These are phyloP conservation scores for Lignosus rhinocerotis DNA, from an alignment of 1,284 basidiomycete species.

Conservation along the genomic window DNA sequence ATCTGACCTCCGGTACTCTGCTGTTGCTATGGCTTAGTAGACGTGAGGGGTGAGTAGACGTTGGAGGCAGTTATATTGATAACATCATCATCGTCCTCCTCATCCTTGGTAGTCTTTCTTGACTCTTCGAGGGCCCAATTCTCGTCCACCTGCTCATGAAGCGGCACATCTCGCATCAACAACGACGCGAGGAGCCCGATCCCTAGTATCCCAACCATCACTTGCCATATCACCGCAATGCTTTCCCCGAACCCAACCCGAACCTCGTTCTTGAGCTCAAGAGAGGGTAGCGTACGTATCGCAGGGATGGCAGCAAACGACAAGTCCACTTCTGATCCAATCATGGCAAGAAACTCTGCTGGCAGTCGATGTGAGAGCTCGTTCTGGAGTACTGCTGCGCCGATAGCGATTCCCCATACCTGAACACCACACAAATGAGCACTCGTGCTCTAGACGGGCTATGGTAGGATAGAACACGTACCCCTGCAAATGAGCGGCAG, in stretches of 20 bases:
- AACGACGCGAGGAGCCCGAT: constrained; percentile 16
- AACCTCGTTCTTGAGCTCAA: constrained; percentile 12
- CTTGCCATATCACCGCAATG: constrained; percentile 15
- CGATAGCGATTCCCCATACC: constrained; percentile 23
- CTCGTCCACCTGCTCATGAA: constrained; percentile 12
- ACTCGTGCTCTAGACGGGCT: neutral
- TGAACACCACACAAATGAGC: neutral
- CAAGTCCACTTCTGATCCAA: constrained; percentile 14
- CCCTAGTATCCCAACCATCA: constrained; percentile 14
- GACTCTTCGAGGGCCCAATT: no score
- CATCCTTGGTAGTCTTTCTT: no score
- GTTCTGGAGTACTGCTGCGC: constrained; percentile 23
- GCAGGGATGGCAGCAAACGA: constrained; percentile 21
- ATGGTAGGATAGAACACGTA: neutral
- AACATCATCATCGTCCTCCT: no score
- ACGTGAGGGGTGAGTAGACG: no score
- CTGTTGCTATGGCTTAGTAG: no score
- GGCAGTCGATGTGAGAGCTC: constrained; percentile 15
- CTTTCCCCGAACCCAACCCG: constrained; percentile 19
- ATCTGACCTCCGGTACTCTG: no score
- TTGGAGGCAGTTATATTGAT: no score
- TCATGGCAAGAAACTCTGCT: constrained; percentile 6
- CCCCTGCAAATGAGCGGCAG: constrained; percentile 32
- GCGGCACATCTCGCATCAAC: constrained; percentile 15
- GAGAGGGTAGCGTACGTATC: constrained; percentile 3